Evolutionary conservation across 208 protist species (phyloP).

Genomic region (Leishmania aethiopica): DNA sequence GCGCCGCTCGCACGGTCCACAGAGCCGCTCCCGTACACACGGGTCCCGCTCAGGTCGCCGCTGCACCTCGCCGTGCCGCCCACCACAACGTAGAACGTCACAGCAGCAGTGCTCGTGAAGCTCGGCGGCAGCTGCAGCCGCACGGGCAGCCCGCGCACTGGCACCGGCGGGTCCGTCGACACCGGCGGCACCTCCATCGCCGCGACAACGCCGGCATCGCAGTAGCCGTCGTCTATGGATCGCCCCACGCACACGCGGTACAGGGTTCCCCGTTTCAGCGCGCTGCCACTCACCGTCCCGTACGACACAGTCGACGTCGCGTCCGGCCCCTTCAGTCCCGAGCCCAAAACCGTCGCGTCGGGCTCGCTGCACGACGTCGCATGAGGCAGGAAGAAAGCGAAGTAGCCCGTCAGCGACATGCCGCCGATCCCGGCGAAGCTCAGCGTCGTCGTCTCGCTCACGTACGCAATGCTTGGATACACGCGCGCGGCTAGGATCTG

Average conservation of each 20-base stretch:
- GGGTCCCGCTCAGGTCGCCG: conserved; percentile 3
- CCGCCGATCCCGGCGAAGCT: background rate
- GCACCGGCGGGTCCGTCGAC: conserved; percentile 6
- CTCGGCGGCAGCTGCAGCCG: conserved; percentile 7
- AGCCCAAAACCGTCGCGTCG: background rate
- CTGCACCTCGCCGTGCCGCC: background rate
- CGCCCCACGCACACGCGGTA: conserved; percentile 9
- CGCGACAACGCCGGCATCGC: conserved; percentile 1
- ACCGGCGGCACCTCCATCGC: conserved; percentile 4
- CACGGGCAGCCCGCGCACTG: conserved; percentile 12
- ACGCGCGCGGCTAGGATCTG: conserved; percentile 24
- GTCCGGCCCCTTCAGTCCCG: background rate
- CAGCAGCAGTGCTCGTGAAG: conserved; percentile 7
- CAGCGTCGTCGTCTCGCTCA: conserved; percentile 18
- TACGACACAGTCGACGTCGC: conserved; percentile 4
- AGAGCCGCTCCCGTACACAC: conserved; percentile 35
- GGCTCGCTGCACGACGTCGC: background rate
- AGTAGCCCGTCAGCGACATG: background rate
- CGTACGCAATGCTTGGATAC: conserved; percentile 25
- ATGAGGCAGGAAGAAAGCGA: background rate
- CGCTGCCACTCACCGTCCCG: background rate
- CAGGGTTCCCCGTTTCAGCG: background rate
- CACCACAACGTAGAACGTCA: conserved; percentile 8
- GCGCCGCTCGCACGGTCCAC: conserved; percentile 23
- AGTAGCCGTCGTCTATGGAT: background rate